Base-by-base conservation (phyloP, 176 grass and related monocot genomes). In the Olyra latifolia region DNA sequence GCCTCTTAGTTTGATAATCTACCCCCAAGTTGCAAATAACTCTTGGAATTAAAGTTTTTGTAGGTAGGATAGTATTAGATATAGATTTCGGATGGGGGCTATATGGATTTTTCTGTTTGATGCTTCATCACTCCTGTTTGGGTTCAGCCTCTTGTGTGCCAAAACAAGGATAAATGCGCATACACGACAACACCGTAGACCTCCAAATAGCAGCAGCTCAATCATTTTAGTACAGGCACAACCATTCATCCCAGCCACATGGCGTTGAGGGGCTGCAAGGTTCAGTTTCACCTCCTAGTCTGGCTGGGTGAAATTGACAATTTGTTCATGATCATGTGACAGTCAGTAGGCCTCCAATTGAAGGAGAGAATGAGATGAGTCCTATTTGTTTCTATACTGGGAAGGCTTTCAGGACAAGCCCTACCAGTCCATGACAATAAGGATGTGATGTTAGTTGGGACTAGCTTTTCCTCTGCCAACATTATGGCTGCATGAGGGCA, bases 401-500 rank as follows among this genome's bases (percentile, higher is more conserved):
- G 46, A 62, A 64, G 35, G 81, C 52, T 54, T 41, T 40, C 39
- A 81, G 81, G 44, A 73, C 72, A 81, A 58, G 77, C 48, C 59
- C 82, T 85, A 77, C 77, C 77, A 52, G 28, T 62, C 64, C 63
- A 85, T 85, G 71, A 71, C 63, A 80, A 44, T 46, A 60, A 71
- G 77, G 82, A 66, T 85, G 47, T 57, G 29, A 48, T 71, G 87
- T 84, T 89, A 60, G 82, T 81, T 85, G 87, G 71, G 72, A 85
- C 88, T 82, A 10, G 49, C 88, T 78, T 89, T 86, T 82, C 78
- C 78, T 82, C 59, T 73, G 83, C 54, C 73, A 80, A n/a, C 41
- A 86, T 89, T 69, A 82, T 89, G 66, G 83, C 66, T 66, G 52
- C 66, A 81, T 41, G 50, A 74, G 50, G 66, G 38, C 77, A 77